Evolutionary conservation across 352 stramenopile genomes (phyloP).

Genomic region (Globisporangium sylvaticum): DNA sequence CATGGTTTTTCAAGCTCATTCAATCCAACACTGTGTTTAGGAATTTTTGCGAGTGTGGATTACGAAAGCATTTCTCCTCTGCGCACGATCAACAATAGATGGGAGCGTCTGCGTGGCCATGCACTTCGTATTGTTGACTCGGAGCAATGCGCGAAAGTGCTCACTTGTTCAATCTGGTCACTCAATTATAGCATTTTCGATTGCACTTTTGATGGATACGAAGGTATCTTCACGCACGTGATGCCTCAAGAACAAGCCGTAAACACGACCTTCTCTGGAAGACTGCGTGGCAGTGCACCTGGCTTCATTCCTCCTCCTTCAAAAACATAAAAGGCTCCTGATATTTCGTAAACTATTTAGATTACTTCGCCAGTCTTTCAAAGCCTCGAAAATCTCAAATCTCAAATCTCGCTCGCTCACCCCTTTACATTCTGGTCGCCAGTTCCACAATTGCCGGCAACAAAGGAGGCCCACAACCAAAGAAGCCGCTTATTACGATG

Average conservation of each 20-base stretch:
- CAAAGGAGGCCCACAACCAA: background rate
- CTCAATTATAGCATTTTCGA: conserved; percentile 6
- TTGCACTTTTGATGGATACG: background rate
- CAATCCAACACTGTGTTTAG: background rate
- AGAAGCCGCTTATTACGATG: background rate
- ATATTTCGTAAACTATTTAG: background rate
- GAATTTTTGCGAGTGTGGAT: background rate
- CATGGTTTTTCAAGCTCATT: no score
- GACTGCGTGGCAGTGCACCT: background rate
- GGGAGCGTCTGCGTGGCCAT: background rate
- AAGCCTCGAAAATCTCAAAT: background rate
- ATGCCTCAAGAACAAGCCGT: background rate
- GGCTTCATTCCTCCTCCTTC: background rate
- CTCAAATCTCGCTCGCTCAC: no score
- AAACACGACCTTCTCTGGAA: background rate
- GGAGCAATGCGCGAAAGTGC: background rate
- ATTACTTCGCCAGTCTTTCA: background rate
- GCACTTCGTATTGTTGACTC: conserved; percentile 8
- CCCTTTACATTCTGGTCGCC: conserved; percentile 3
- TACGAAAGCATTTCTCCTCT: background rate
- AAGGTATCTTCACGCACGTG: background rate
- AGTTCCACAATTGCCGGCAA: conserved; percentile 3
- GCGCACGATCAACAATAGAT: conserved; percentile 10
- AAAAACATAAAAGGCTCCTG: background rate
- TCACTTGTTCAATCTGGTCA: background rate